Evolutionary conservation across 441 rosid genomes (phyloP).

Genomic region (Euphorbia celastroides): DNA sequence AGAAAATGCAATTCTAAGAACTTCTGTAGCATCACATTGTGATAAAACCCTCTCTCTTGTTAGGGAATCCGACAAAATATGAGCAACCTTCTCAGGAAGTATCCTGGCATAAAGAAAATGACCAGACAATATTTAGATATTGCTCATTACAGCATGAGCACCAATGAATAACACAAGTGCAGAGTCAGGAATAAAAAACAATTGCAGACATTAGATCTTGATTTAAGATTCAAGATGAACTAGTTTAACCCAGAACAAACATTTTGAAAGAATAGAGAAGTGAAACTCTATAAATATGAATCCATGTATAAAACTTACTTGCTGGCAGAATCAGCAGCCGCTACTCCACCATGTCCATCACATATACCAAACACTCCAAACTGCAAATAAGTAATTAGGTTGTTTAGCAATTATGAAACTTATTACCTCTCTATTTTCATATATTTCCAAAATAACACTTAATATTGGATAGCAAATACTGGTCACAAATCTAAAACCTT

Average conservation of each 20-base stretch:
- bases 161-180: not conserved
- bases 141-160: not conserved
- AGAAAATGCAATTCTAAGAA: not conserved
- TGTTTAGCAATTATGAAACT: slow-evolving; percentile 21
- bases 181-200: not conserved
- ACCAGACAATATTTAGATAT: not conserved
- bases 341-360: slow-evolving; percentile 95
- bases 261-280: too few relatives aligned
- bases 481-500: slow-evolving; percentile 47
- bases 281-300: not conserved
- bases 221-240: not conserved
- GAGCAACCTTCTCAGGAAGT: slow-evolving; percentile 70
- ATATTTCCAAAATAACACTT: not conserved
- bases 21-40: too few relatives aligned
- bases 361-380: slow-evolving; percentile 92
- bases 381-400: slow-evolving; percentile 37
- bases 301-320: too few relatives aligned
- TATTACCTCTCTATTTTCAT: slow-evolving; percentile 3
- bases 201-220: not conserved
- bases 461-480: not conserved
- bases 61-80: slow-evolving; percentile 63
- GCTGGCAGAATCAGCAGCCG: slow-evolving; percentile 85
- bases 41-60: slow-evolving; percentile 9
- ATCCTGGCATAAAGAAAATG: slow-evolving; percentile 39
- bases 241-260: not conserved